A percentile compares a stretch with the other conserved stretches of the same genome.
Conservation (phyloP, 176 grass and related monocot species). For the Lolium perenne region DNA sequence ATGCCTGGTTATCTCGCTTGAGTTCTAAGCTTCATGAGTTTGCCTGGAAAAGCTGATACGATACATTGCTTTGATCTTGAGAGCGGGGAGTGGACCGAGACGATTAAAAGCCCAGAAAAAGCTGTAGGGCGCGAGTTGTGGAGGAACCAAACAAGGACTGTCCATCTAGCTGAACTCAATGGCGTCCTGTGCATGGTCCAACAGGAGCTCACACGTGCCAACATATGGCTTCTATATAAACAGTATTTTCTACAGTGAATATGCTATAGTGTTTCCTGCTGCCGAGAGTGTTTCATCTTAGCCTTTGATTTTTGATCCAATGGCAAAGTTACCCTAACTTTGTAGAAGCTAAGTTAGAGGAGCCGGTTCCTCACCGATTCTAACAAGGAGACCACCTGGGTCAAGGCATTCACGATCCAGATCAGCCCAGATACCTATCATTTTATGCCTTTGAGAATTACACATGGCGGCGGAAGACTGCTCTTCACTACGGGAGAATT, state of each 20-base stretch:
- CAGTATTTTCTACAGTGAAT: too few relatives aligned
- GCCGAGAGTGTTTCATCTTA: too few relatives aligned
- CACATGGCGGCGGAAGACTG: not conserved
- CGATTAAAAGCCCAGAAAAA: not conserved
- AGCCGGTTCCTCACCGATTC: not conserved
- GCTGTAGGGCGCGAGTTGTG: not conserved
- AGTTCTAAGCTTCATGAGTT: too few relatives aligned
- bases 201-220: not conserved
- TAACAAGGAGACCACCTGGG: not conserved
- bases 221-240: not conserved
- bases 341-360: too few relatives aligned
- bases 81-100: not conserved
- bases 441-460: not conserved
- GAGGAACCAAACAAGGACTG: not conserved
- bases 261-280: too few relatives aligned
- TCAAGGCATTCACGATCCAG: not conserved
- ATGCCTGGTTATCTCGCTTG: too few relatives aligned
- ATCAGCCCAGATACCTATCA: not conserved
- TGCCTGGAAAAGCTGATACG: too few relatives aligned
- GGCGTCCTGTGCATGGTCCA: not conserved
- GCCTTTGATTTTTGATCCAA: too few relatives aligned
- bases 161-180: not conserved
- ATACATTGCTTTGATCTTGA: conserved; percentile 13
- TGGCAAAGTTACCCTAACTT: too few relatives aligned
- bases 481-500: too few relatives aligned